Conservation (phyloP, 2,329 filamentous ascomycete genomes). For the Fusarium sp. region DNA sequence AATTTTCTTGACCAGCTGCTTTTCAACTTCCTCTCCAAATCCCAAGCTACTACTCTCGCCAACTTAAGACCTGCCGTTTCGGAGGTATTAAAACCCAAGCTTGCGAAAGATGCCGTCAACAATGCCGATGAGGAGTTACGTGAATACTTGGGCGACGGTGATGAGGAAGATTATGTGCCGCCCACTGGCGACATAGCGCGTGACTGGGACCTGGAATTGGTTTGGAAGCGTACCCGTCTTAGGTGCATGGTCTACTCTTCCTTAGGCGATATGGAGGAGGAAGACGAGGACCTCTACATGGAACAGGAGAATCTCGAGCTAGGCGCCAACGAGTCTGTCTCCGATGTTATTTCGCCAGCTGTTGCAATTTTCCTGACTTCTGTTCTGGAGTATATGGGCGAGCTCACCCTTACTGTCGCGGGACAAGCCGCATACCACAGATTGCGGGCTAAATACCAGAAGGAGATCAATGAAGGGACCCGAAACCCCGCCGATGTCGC, state of each 20-base stretch:
- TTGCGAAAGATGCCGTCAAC: slow-evolving; percentile 84
- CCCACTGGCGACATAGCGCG: slow-evolving; percentile 59
- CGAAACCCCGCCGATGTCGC: slow-evolving; percentile 58
- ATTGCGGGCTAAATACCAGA: slow-evolving; percentile 65
- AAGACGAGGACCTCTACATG: slow-evolving; percentile 91
- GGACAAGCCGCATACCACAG: slow-evolving; percentile 83
- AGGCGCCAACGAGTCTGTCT: slow-evolving; percentile 63
- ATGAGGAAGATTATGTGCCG: slow-evolving; percentile 74
- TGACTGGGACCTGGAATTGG: slow-evolving; percentile 88
- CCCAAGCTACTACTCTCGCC: slow-evolving; percentile 78
- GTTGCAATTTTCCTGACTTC: slow-evolving; percentile 96
- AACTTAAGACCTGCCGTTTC: slow-evolving; percentile 82
- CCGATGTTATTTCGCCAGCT: slow-evolving; percentile 82
- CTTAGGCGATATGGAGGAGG: slow-evolving; percentile 95
- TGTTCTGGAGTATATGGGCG: slow-evolving; percentile 91
- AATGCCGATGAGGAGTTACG: slow-evolving; percentile 86
- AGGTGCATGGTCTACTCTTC: slow-evolving; percentile 99
- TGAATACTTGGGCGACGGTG: slow-evolving; percentile 83
- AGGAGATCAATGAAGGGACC: slow-evolving; percentile 63
- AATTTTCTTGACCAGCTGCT: slow-evolving; percentile 92
- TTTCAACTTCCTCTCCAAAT: slow-evolving; percentile 84
- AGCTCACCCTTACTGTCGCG: slow-evolving; percentile 87
- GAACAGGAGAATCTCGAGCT: slow-evolving; percentile 77
- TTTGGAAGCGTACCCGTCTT: slow-evolving; percentile 92
- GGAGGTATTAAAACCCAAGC: slow-evolving; percentile 86